A percentile compares a stretch with the other conserved stretches of the same genome.
Evolutionary conservation across 805 yeast species (phyloP).

Genomic region (Candida chauliodis): DNA sequence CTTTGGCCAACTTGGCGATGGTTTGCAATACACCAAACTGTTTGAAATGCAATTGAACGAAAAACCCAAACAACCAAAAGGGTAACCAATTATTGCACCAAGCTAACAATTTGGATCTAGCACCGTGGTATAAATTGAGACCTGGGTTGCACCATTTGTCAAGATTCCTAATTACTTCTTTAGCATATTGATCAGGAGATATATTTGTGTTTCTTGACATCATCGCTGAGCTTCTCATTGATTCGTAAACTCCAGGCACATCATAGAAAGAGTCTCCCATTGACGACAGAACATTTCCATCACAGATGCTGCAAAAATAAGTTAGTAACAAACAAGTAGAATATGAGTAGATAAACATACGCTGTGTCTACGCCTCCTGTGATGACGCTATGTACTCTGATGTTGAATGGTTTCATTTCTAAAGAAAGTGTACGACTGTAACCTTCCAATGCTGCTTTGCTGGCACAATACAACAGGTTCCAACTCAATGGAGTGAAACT

Average conservation of each 20-base stretch:
- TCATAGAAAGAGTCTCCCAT: conserved; percentile 16
- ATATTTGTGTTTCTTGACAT: conserved; percentile 22
- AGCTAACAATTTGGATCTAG: conserved; percentile 16
- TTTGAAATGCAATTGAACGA: conserved; percentile 21
- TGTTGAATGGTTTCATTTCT: conserved; percentile 35
- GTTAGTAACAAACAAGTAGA: conserved; percentile 1
- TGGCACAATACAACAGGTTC: conserved; percentile 27
- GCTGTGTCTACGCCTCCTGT: conserved; percentile 38
- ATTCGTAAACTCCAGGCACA: conserved; percentile 20
- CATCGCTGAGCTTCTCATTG: conserved; percentile 15
- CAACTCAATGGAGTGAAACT: conserved; percentile 29
- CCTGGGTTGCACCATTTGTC: conserved; percentile 17
- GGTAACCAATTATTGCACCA: conserved; percentile 20
- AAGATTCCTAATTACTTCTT: conserved; percentile 19
- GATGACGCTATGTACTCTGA: conserved; percentile 31
- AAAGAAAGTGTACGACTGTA: conserved; percentile 27
- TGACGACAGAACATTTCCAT: conserved; percentile 10
- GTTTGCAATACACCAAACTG: conserved; percentile 20
- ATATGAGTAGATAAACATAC: not conserved
- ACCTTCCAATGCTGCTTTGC: conserved; percentile 36
- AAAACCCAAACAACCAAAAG: conserved; percentile 21
- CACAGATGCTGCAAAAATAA: conserved; percentile 18
- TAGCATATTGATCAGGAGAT: conserved; percentile 23
- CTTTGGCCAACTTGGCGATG: conserved; percentile 13
- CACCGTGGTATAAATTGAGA: conserved; percentile 28